Conservation (phyloP, 2,329 filamentous ascomycete genomes). For the Colletotrichum liriopes region DNA sequence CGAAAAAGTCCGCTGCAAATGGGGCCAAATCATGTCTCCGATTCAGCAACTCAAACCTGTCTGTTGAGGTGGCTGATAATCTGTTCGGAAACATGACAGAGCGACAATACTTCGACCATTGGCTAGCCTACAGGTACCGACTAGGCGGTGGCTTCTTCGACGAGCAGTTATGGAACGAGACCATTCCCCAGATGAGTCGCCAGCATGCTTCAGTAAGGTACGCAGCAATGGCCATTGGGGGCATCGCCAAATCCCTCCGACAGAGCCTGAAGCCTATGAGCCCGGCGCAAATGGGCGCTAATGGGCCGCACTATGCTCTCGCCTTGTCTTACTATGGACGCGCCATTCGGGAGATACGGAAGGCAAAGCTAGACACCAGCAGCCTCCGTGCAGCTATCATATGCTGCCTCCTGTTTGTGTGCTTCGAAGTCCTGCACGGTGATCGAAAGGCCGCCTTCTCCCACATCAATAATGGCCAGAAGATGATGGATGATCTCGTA, state of each 20-base stretch:
- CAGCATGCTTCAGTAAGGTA: conserved; percentile 54
- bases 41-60: background rate
- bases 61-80: background rate
- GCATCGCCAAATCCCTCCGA: conserved; percentile 48
- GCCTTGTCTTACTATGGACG: conserved; percentile 54
- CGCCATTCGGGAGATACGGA: conserved; percentile 50
- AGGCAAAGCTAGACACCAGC: conserved; percentile 37
- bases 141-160: conserved; percentile 52
- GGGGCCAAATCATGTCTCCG: background rate
- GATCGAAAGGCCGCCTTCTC: conserved; percentile 53
- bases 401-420: conserved; percentile 56
- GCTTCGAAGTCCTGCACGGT: conserved; percentile 56
- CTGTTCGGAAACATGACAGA: conserved; percentile 45
- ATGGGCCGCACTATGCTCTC: conserved; percentile 48
- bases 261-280: conserved; percentile 27
- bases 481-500: conserved; percentile 54
- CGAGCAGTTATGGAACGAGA: conserved; percentile 53
- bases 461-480: conserved; percentile 56
- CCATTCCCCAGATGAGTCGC: conserved; percentile 53
- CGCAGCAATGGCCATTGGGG: conserved; percentile 57
- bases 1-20: background rate
- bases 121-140: conserved; percentile 45
- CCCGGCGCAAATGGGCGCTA: conserved; percentile 34
- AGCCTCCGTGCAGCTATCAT: conserved; percentile 51
- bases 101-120: conserved; percentile 49